Evolutionary conservation across 345 rosid genomes (phyloP).

Genomic region (Salix arbutifolia): DNA sequence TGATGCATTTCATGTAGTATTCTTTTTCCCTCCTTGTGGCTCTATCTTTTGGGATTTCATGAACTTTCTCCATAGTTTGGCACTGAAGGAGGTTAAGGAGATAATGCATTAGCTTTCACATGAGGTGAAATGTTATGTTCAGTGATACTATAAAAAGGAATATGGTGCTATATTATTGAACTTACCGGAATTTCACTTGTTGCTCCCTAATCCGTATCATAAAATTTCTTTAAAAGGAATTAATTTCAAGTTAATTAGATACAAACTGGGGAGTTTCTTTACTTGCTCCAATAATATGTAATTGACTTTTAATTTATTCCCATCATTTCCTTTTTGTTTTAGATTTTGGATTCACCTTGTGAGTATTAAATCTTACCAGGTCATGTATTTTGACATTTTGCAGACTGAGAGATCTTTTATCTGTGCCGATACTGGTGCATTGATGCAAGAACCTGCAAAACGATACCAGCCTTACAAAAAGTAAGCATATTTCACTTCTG

Average conservation of each 20-base stretch:
- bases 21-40: background rate
- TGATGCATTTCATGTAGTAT: background rate
- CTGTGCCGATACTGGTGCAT: conserved; percentile 89
- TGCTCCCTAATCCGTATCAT: background rate
- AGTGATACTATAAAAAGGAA: background rate
- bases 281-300: background rate
- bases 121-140: no score
- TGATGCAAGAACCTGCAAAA: conserved; percentile 59
- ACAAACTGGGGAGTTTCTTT: background rate
- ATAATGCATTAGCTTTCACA: background rate
- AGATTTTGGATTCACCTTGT: background rate
- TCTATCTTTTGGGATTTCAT: background rate
- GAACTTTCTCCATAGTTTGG: background rate
- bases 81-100: background rate
- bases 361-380: background rate
- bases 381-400: conserved; percentile 11
- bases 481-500: conserved; percentile 38
- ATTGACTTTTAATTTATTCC: background rate
- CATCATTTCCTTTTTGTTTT: background rate
- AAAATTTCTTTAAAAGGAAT: background rate
- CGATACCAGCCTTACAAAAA: conserved; percentile 61
- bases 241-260: background rate
- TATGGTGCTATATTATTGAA: background rate
- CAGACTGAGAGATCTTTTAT: conserved; percentile 89
- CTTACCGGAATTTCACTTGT: background rate